A percentile compares a stretch with the other conserved stretches of the same genome.
Evolutionary conservation across 176 grass and related monocot genomes (phyloP).

Genomic region (Aegilops sharonensis): DNA sequence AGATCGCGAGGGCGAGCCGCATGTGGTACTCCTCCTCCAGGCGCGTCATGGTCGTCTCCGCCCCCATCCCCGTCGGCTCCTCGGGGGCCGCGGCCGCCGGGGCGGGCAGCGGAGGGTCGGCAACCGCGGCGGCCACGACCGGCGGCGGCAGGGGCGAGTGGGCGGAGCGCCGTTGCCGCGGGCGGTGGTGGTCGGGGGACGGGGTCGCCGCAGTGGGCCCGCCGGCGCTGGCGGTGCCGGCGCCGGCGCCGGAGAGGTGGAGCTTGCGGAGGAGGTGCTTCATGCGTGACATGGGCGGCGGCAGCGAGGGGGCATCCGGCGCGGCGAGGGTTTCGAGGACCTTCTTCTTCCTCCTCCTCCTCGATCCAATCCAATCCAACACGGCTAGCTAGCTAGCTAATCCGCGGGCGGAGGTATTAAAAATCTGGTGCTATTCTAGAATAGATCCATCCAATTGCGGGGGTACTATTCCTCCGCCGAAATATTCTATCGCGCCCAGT

Average conservation of each 20-base stretch:
- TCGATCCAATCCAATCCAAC: slow-evolving; percentile 37
- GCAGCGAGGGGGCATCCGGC: slow-evolving; percentile 24
- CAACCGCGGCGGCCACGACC: slow-evolving; percentile 1
- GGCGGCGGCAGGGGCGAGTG: neutral
- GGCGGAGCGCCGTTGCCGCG: slow-evolving; percentile 31
- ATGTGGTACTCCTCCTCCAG: slow-evolving; percentile 96
- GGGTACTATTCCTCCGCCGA: neutral
- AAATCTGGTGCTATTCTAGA: neutral
- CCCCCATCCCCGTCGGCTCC: slow-evolving; percentile 32
- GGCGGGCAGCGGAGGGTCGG: slow-evolving; percentile 1
- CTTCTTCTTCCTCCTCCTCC: neutral
- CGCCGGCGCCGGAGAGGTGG: slow-evolving; percentile 59
- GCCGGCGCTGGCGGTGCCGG: neutral
- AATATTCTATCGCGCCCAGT: slow-evolving; percentile 8
- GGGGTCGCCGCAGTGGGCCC: slow-evolving; percentile 3
- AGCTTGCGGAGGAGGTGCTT: slow-evolving; percentile 96
- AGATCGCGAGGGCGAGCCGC: slow-evolving; percentile 86
- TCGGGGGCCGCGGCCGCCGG: neutral
- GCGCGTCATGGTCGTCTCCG: slow-evolving; percentile 38
- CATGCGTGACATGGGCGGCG: slow-evolving; percentile 72
- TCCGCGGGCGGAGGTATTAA: neutral
- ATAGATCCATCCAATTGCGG: slow-evolving; percentile 27
- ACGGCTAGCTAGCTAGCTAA: neutral
- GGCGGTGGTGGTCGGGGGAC: slow-evolving; percentile 46
- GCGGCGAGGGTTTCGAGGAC: neutral